Conservation (phyloP, 1,139 yeast species). For the Nematodospora anomalae region DNA sequence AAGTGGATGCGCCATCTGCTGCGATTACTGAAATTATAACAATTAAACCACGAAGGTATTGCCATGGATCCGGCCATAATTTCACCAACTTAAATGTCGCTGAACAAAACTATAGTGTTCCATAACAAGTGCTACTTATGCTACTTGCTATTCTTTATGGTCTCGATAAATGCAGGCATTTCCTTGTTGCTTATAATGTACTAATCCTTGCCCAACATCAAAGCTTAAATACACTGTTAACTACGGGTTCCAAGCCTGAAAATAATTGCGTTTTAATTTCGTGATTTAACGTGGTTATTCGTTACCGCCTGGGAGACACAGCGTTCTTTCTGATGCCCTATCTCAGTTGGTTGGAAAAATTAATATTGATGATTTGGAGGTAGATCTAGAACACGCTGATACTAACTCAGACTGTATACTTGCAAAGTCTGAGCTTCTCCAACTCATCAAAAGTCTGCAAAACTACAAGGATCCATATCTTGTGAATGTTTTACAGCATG, state of each 20-base stretch:
- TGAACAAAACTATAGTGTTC: neutral
- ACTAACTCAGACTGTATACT: neutral
- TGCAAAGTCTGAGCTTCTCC: neutral
- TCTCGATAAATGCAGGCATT: neutral
- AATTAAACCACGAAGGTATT: neutral
- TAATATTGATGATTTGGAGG: neutral
- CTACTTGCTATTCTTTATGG: neutral
- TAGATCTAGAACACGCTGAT: neutral
- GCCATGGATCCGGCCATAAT: neutral
- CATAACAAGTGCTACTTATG: neutral
- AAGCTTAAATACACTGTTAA: neutral
- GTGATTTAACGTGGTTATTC: neutral
- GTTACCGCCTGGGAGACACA: neutral
- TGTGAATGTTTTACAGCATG: neutral
- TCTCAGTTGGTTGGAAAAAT: neutral
- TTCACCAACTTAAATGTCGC: too few species aligned
- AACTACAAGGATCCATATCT: neutral
- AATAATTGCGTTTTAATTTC: neutral
- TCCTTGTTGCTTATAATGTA: neutral
- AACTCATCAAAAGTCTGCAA: neutral
- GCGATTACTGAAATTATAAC: neutral
- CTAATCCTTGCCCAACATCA: neutral
- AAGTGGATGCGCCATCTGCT: slow-evolving; percentile 2
- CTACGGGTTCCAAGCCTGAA: neutral
- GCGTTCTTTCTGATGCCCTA: neutral